These are phyloP conservation scores for Ophiostoma sp. DNA, from an alignment of 2,329 filamentous ascomycete species.

Conservation along the genomic window DNA sequence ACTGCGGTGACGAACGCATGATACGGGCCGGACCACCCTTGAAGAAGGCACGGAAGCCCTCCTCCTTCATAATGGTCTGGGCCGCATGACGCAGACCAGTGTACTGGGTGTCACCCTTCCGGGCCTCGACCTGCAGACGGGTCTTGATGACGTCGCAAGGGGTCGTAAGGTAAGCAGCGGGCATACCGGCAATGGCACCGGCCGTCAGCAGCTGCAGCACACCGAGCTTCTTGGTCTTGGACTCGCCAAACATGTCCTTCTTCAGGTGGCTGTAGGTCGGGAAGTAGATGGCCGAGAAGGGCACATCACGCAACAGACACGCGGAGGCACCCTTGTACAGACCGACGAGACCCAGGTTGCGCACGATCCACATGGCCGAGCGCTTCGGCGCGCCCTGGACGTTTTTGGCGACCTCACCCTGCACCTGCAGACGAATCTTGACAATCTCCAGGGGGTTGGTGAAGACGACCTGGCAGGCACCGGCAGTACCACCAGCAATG, in stretches of 20 bases:
- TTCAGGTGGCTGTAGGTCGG: slow-evolving; percentile 95
- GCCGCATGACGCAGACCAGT: slow-evolving; percentile 85
- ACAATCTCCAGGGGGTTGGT: slow-evolving; percentile 98
- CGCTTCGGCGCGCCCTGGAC: slow-evolving; percentile 80
- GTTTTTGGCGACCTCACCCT: slow-evolving; percentile 90
- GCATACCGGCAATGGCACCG: slow-evolving; percentile 92
- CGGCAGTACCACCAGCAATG: slow-evolving; percentile 83
- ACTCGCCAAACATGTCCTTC: slow-evolving; percentile 89
- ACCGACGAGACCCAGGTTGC: slow-evolving; percentile 88
- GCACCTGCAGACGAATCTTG: slow-evolving; percentile 96
- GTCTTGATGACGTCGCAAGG: slow-evolving; percentile 99
- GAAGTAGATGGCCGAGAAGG: slow-evolving; percentile 99
- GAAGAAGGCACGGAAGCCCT: slow-evolving; percentile 96
- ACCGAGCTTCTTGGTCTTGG: slow-evolving; percentile 80
- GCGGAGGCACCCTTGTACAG: slow-evolving; percentile 96
- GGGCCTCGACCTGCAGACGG: slow-evolving; percentile 91
- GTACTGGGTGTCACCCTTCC: slow-evolving; percentile 90
- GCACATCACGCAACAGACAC: slow-evolving; percentile 91
- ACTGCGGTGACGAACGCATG: slow-evolving; percentile 91
- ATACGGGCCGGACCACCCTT: slow-evolving; percentile 97
- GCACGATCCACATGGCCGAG: slow-evolving; percentile 96
- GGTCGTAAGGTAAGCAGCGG: slow-evolving; percentile 90
- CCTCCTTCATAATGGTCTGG: slow-evolving; percentile 78
- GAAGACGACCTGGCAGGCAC: slow-evolving; percentile 96
- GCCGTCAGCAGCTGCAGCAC: slow-evolving; percentile 88